These are phyloP conservation scores for Penicillium digitatum DNA, from an alignment of 2,329 filamentous ascomycete species.

Conservation along the genomic window DNA sequence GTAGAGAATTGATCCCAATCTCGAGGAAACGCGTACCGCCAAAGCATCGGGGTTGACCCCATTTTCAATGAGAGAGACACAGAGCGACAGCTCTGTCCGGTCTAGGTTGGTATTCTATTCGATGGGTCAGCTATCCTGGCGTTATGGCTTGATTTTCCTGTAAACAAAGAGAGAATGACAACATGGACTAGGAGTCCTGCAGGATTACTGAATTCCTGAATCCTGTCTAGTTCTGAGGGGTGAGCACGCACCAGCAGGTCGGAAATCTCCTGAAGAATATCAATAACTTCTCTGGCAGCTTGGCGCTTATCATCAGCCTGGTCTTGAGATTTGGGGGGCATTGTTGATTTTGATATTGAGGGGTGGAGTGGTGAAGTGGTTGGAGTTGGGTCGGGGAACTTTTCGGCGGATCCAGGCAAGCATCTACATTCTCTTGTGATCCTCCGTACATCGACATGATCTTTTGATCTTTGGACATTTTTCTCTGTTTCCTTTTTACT, in stretches of 20 bases:
- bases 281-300: constrained; percentile 49
- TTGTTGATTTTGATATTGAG: constrained; percentile 17
- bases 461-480: not conserved
- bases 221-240: constrained; percentile 2
- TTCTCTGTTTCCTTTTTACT: not conserved
- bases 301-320: constrained; percentile 47
- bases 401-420: not conserved
- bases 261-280: constrained; percentile 51
- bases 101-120: constrained; percentile 89
- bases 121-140: not conserved
- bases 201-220: not conserved
- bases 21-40: constrained; percentile 63
- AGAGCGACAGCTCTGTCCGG: constrained; percentile 84
- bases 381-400: constrained; percentile 2
- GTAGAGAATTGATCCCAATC: not conserved
- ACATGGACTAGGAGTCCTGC: not conserved
- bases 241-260: constrained; percentile 41
- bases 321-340: constrained; percentile 31
- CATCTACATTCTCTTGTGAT: not conserved
- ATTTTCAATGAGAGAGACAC: constrained; percentile 94
- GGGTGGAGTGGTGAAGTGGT: not conserved
- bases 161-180: not conserved
- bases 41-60: constrained; percentile 94
- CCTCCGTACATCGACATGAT: not conserved
- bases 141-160: not conserved